phyloP scores from a whole-genome alignment of 2,329 filamentous ascomycete species.

The Colletotrichum eleusines region DNA sequence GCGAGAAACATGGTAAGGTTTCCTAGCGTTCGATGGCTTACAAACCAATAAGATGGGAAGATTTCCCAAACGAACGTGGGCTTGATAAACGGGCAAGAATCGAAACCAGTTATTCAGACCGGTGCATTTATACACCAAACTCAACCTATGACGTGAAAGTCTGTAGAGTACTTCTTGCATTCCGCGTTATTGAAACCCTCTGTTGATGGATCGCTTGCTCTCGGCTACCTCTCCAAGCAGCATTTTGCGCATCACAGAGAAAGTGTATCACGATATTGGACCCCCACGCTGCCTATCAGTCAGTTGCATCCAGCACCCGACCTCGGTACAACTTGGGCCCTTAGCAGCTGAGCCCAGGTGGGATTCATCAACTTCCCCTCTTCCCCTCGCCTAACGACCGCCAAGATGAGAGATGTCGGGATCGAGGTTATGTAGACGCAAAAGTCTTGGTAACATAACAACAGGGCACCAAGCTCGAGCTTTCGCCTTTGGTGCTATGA shows the following conservation, averaged over 20 bases:
- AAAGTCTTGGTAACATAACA: conserved; percentile 91
- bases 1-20: no score
- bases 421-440: conserved; percentile 88
- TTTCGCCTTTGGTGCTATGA: conserved; percentile 91
- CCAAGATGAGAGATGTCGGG: conserved; percentile 86
- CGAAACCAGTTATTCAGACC: no score
- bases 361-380: conserved; percentile 31
- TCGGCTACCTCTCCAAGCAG: background rate
- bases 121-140: fast-evolving
- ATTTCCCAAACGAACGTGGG: background rate
- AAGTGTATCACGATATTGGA: background rate
- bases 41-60: background rate
- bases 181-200: background rate
- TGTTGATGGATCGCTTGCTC: background rate
- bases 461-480: conserved; percentile 87
- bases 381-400: background rate
- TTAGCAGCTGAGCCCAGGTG: background rate
- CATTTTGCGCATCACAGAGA: background rate
- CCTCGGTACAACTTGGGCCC: conserved; percentile 28
- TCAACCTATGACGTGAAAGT: background rate
- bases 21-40: background rate
- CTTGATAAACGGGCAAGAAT: background rate
- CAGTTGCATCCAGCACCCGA: conserved; percentile 11
- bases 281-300: conserved; percentile 1
- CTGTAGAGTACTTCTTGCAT: no score